phyloP scores from a whole-genome alignment of 2,329 filamentous ascomycete species.

The Neocucurbitaria cava region DNA sequence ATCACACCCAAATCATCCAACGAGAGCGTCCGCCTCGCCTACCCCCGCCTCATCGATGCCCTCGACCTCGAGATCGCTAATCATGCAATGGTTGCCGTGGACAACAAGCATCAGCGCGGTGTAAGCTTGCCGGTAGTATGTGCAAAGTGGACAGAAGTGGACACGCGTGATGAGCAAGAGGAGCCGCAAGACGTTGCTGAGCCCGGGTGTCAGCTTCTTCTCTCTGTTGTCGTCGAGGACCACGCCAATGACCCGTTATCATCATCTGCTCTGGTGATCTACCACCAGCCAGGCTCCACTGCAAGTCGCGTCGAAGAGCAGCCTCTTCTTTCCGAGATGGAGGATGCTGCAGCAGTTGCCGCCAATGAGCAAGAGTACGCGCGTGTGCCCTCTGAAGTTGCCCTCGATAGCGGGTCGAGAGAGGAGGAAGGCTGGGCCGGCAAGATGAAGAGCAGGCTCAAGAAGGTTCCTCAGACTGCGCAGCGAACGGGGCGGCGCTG shows the following conservation, averaged over 20 bases:
- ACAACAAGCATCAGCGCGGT: neutral
- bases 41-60: neutral
- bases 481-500: neutral
- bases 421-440: neutral
- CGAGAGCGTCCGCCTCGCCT: neutral
- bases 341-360: neutral
- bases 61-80: neutral
- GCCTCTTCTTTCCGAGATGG: neutral
- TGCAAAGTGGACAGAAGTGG: neutral
- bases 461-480: neutral
- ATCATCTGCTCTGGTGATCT: too few species aligned
- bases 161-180: neutral
- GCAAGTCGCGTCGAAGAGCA: too few species aligned
- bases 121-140: neutral
- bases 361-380: neutral
- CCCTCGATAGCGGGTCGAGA: too few species aligned
- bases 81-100: too few species aligned
- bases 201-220: too few species aligned
- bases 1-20: conserved; percentile 8
- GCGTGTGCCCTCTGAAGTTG: too few species aligned
- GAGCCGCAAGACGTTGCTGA: neutral
- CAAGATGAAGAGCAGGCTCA: neutral
- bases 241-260: neutral
- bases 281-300: too few species aligned
- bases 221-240: neutral